Percentiles rank a stretch among this genome's conserved stretches.
These are phyloP conservation scores for Haplosporangium sp. DNA, from an alignment of 371 early-diverging fungal genomes.

Conservation along the genomic window DNA sequence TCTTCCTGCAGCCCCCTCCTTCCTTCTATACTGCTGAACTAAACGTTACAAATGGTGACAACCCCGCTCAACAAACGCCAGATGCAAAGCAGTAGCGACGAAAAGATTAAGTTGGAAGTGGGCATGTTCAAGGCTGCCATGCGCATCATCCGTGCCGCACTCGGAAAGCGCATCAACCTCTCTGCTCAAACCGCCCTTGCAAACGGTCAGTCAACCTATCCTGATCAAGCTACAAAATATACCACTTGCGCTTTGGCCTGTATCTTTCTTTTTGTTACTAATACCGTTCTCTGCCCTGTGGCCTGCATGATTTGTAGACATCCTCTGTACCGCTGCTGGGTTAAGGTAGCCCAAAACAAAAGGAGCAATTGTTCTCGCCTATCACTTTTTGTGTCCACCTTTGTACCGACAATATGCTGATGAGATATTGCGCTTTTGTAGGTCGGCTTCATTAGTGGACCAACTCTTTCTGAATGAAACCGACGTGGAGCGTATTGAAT, in stretches of 20 bases:
- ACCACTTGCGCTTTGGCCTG: no score
- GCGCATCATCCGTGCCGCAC: slow-evolving; percentile 2
- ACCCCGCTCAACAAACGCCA: background rate
- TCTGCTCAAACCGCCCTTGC: slow-evolving; percentile 35
- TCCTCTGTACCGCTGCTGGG: slow-evolving; percentile 28
- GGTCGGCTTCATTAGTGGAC: slow-evolving; percentile 34
- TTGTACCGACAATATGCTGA: no score
- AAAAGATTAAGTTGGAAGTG: background rate
- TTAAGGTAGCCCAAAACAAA: slow-evolving; percentile 19
- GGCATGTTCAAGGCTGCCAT: slow-evolving; percentile 7
- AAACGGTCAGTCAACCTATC: slow-evolving; percentile 36
- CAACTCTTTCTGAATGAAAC: slow-evolving; percentile 29
- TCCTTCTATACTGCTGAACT: background rate
- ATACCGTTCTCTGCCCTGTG: no score
- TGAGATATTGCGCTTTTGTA: no score
- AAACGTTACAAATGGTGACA: no score
- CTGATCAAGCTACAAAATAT: no score
- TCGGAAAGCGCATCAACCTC: slow-evolving; percentile 22
- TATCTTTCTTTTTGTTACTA: no score
- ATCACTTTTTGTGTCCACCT: no score
- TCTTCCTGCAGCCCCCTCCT: background rate
- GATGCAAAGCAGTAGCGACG: background rate
- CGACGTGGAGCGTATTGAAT: slow-evolving; percentile 31
- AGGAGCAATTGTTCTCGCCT: no score
- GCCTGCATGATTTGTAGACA: slow-evolving; percentile 12